Evolutionary conservation across 306 rosid genomes (phyloP).

Genomic region (Prunus padus): DNA sequence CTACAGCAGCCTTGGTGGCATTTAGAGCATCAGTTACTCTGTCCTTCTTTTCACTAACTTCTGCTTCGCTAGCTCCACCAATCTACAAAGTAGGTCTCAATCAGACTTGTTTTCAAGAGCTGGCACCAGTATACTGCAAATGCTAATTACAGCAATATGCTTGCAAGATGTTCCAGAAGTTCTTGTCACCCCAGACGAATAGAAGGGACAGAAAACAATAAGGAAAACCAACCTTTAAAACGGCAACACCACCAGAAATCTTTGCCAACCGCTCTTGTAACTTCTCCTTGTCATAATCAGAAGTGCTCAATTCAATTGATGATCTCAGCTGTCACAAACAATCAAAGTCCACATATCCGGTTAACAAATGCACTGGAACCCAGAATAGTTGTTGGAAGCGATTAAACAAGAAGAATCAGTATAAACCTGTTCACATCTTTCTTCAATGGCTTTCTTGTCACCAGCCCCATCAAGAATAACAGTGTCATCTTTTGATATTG

Average conservation of each 20-base stretch:
- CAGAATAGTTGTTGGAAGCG: not conserved
- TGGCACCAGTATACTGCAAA: not conserved
- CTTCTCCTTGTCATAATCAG: constrained; percentile 57
- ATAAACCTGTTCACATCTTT: constrained; percentile 89
- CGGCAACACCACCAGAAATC: constrained; percentile 57
- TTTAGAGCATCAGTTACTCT: constrained; percentile 59
- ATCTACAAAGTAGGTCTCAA: constrained; percentile 23
- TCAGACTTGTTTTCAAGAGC: constrained; percentile 1
- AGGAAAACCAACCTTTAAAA: constrained; percentile 37
- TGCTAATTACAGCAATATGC: not conserved
- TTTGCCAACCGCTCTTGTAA: constrained; percentile 47
- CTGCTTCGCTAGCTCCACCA: constrained; percentile 57
- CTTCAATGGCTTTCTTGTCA: constrained; percentile 83
- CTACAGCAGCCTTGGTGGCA: constrained; percentile 61
- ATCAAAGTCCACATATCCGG: not conserved
- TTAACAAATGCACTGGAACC: constrained; percentile 1
- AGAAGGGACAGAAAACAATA: not conserved
- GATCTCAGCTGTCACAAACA: constrained; percentile 44
- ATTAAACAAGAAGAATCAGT: constrained; percentile 3
- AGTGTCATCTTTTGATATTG: constrained; percentile 87
- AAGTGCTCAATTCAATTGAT: constrained; percentile 46
- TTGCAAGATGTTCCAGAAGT: not conserved
- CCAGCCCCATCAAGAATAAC: constrained; percentile 94
- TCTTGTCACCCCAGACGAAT: not conserved
- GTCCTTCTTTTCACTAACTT: constrained; percentile 55